phyloP scores from a whole-genome alignment of 164 flowering plant genomes.

The Umbellularia californica region DNA sequence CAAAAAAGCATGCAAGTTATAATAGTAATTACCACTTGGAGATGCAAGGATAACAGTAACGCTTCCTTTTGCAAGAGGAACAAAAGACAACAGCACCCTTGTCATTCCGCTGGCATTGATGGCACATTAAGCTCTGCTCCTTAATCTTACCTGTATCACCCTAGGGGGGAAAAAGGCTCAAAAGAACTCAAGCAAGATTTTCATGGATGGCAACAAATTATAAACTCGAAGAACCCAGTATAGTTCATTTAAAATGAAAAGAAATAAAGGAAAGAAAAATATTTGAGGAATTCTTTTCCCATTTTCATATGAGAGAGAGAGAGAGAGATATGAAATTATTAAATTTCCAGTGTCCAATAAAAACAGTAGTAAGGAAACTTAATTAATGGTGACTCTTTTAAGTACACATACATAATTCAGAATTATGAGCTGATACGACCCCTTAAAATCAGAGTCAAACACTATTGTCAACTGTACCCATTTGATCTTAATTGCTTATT shows the following conservation, averaged over 20 bases:
- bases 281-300: background rate
- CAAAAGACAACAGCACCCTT: conserved; percentile 10
- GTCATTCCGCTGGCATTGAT: conserved; percentile 10
- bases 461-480: background rate
- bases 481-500: background rate
- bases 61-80: conserved; percentile 7
- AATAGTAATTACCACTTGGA: conserved; percentile 6
- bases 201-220: background rate
- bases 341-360: background rate
- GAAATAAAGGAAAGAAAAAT: background rate
- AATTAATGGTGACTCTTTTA: background rate
- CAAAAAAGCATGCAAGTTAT: background rate
- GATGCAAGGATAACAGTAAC: conserved; percentile 8
- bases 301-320: background rate
- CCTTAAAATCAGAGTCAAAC: background rate
- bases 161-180: background rate
- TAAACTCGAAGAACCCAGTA: background rate
- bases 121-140: conserved; percentile 10
- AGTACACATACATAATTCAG: background rate
- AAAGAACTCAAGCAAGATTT: background rate
- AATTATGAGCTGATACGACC: background rate
- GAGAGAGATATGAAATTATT: background rate
- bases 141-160: conserved; percentile 6
- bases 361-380: background rate
- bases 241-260: background rate